Conservation (phyloP, 371 early-diverging fungal genomes). For the Apophysomyces ossiformis region DNA sequence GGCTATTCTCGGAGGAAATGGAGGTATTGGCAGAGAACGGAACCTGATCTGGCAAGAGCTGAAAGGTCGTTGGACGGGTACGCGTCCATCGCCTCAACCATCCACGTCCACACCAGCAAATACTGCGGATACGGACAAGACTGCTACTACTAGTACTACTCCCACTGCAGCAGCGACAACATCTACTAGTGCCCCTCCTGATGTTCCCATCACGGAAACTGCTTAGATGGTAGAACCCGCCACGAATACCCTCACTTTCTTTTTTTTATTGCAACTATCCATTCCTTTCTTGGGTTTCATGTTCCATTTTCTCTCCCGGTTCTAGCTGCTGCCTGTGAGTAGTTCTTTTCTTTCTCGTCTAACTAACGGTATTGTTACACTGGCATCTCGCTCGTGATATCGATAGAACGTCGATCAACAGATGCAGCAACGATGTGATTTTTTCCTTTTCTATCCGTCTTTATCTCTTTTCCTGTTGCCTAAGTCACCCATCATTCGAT, state of each 20-base stretch:
- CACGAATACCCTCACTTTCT: background rate
- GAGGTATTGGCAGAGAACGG: slow-evolving; percentile 54
- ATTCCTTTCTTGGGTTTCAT: background rate
- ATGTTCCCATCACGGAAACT: slow-evolving; percentile 8
- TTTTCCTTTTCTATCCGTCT: background rate
- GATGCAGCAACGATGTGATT: too few species aligned
- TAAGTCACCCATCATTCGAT: background rate
- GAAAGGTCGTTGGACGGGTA: slow-evolving; percentile 41
- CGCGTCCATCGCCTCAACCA: background rate
- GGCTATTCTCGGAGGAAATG: slow-evolving; percentile 66
- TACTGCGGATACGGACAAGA: background rate
- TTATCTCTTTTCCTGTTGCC: background rate
- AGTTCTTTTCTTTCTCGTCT: slow-evolving; percentile 10
- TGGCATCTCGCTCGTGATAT: background rate
- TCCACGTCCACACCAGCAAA: background rate
- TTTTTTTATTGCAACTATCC: background rate
- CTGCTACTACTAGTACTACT: background rate
- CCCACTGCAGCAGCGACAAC: slow-evolving; percentile 3
- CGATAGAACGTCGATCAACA: too few species aligned
- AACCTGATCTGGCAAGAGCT: slow-evolving; percentile 60
- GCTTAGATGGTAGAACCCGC: background rate
- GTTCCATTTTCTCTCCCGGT: background rate
- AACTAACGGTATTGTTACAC: background rate
- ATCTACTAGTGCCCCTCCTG: background rate
- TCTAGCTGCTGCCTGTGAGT: background rate